Evolutionary conservation across 352 stramenopile genomes (phyloP).

Genomic region (Globisporangium abappressorium): DNA sequence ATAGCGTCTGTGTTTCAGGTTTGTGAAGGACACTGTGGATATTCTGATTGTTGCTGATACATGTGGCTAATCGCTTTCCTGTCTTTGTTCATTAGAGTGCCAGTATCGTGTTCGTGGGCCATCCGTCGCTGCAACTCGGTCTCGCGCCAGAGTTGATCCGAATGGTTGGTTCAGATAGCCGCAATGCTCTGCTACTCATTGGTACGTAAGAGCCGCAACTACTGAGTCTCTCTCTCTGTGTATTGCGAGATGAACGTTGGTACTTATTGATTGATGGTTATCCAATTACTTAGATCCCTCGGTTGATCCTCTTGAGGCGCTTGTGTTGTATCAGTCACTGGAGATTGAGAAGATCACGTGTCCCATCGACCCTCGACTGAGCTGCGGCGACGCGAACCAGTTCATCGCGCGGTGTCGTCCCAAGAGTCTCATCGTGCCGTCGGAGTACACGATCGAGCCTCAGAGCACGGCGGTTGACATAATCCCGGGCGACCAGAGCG

Average conservation of each 20-base stretch:
- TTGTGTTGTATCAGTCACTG: slow-evolving; percentile 54
- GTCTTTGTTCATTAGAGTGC: slow-evolving; percentile 33
- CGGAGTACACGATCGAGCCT: slow-evolving; percentile 49
- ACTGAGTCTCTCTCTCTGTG: neutral
- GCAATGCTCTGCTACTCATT: slow-evolving; percentile 72
- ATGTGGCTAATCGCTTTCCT: neutral
- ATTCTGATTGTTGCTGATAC: neutral
- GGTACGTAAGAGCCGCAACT: slow-evolving; percentile 19
- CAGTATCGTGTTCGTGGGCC: slow-evolving; percentile 73
- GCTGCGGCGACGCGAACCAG: slow-evolving; percentile 83
- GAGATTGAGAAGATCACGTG: slow-evolving; percentile 77
- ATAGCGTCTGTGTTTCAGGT: slow-evolving; percentile 62
- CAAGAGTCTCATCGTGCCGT: slow-evolving; percentile 61
- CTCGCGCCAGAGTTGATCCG: slow-evolving; percentile 47
- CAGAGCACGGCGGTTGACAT: slow-evolving; percentile 2
- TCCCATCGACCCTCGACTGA: slow-evolving; percentile 74
- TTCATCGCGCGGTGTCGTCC: slow-evolving; percentile 79
- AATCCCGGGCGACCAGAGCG: slow-evolving; percentile 20
- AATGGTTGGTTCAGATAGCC: slow-evolving; percentile 52
- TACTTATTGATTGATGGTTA: neutral
- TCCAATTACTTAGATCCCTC: slow-evolving; percentile 40
- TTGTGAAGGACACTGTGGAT: neutral
- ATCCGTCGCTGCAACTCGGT: slow-evolving; percentile 67
- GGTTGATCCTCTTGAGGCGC: slow-evolving; percentile 44
- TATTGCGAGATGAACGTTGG: neutral